Conservation (phyloP, 441 rosid genomes). For the Populus hybrid region DNA sequence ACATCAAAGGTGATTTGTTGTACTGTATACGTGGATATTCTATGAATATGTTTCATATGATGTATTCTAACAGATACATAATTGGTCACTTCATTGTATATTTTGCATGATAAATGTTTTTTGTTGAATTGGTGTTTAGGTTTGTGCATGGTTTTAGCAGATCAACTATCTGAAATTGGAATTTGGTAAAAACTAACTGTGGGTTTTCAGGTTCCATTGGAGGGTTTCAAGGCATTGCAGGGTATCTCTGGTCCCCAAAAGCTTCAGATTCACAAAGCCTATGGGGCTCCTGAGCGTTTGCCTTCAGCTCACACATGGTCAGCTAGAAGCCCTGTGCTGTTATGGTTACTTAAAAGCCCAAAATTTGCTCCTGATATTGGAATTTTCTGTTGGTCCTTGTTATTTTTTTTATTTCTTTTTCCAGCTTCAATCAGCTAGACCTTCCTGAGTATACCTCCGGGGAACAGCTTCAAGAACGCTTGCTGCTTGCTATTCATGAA, state of each 20-base stretch:
- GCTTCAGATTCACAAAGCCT: slow-evolving; percentile 96
- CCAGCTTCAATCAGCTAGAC: slow-evolving; percentile 97
- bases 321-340: background rate
- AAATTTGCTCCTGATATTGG: background rate
- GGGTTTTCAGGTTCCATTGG: slow-evolving; percentile 81
- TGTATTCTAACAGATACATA: background rate
- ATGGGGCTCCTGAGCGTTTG: slow-evolving; percentile 87
- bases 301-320: slow-evolving; percentile 99
- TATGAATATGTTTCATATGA: too few species aligned
- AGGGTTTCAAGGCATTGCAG: slow-evolving; percentile 92
- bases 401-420: slow-evolving; percentile 16
- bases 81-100: background rate
- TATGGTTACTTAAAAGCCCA: background rate
- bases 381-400: background rate
- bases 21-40: background rate
- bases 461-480: slow-evolving; percentile 79
- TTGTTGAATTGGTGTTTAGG: background rate
- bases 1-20: slow-evolving; percentile 76
- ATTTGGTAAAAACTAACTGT: background rate
- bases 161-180: background rate
- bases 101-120: background rate
- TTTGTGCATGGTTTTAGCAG: background rate
- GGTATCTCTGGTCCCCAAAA: slow-evolving; percentile 97
- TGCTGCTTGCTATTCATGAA: slow-evolving; percentile 93
- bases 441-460: slow-evolving; percentile 85